A percentile compares a stretch with the other conserved stretches of the same genome.
These are phyloP conservation scores for Mimosa pudica DNA, from an alignment of 306 rosid genomes.

Conservation along the genomic window DNA sequence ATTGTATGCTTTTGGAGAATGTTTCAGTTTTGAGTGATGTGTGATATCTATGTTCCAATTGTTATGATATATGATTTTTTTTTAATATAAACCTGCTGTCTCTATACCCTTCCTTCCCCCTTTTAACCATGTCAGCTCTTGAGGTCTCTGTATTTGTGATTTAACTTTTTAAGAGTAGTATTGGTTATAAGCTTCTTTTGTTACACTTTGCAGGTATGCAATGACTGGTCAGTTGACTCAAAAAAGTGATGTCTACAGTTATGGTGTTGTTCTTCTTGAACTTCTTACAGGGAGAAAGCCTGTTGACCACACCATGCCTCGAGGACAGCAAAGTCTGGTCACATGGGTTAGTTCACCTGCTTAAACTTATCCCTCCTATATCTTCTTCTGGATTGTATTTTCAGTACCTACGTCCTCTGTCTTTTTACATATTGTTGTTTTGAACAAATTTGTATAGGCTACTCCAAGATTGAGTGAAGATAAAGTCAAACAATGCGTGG, in stretches of 20 bases:
- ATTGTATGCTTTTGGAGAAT: background rate
- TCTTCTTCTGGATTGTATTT: background rate
- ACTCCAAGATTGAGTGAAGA: conserved; percentile 98
- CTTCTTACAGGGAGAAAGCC: conserved; percentile 77
- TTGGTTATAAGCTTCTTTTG: background rate
- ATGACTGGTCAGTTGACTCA: conserved; percentile 83
- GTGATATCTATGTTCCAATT: background rate
- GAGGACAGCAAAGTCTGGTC: conserved; percentile 83
- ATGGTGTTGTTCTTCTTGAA: conserved; percentile 78
- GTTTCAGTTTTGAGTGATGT: background rate
- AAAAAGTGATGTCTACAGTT: conserved; percentile 77
- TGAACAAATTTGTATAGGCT: conserved; percentile 54
- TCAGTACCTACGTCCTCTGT: background rate
- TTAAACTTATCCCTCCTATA: conserved; percentile 10
- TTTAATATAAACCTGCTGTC: background rate
- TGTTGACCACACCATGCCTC: conserved; percentile 81
- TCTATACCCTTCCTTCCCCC: background rate
- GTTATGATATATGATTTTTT: background rate
- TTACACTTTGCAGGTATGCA: conserved; percentile 59
- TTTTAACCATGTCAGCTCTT: background rate
- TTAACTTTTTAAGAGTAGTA: background rate
- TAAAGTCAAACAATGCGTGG: conserved; percentile 97
- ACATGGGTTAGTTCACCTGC: conserved; percentile 79
- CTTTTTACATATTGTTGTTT: conserved; percentile 20
- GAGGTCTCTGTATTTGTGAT: background rate